Evolutionary conservation across 345 rosid species (phyloP), one percentile per base, ranked within the genome.

Genomic region (Acer negundo): DNA sequence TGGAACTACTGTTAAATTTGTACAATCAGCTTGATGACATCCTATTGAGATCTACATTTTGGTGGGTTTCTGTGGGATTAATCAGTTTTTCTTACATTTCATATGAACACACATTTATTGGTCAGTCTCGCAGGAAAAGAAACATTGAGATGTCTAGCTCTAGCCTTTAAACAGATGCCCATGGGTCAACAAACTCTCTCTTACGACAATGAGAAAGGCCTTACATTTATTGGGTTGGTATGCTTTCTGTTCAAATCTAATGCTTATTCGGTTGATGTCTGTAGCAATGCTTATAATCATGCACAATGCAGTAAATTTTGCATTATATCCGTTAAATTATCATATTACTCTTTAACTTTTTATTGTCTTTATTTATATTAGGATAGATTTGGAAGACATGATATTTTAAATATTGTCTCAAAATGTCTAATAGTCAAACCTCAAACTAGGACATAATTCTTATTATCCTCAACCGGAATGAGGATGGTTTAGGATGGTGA

Each of bases 151-250:
- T 96, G 99, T 82, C 77, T 96, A 80, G 97, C 97, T 70, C 82
- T 96, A 80, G 98, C 99, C 77, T 82, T 94, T 75, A 94, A 96
- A 84, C 86, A 87, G 76, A 87, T 92, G 89, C 94, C 98, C 62
- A 65, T 69, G 28, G 93, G 89, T 74, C 95, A 88, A 82, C 97
- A 91, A 79, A 82, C 82, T 80, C 84, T 94, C 71, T 87, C 97
- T 70, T 78, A 83, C 65, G 90, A 91, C 63, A 90, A 96, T 88
- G 99, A 96, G 93, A 94, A 85, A 62, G 99, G 92, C 81, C 90
- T 96, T 83, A 94, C 93, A 56, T 96, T 96, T 89, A 89, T 96
- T 92, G 99, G 98, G 91, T 89, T 96, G 99, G 98, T 96, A 92
- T 88, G 94, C 90, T 82, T 87, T 85, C 88, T 87, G 76, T 83